Evolutionary conservation across 116 monocot species (phyloP), one percentile per base, ranked within the genome.

Genomic region (Papilionanthe hybrid): DNA sequence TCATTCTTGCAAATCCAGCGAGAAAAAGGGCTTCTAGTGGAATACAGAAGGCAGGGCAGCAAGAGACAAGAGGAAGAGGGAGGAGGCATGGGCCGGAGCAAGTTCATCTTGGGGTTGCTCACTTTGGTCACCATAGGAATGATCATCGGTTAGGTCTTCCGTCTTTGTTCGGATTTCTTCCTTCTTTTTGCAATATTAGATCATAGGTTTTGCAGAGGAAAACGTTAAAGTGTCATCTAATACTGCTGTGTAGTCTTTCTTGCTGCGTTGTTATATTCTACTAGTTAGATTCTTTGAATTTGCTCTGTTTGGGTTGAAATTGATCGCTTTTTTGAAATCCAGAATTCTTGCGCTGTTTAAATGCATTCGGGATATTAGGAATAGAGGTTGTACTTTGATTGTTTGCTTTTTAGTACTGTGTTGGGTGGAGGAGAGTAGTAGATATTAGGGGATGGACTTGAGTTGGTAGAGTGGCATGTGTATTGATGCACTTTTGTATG

Each of bases 91-190:
- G 73, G 48, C 9, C 45, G 78, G 45, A 78, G 74, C 67, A 80
- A 77, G 57, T 81, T 81, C 78, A 60, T 81, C 63, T 56, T 83
- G 28, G 83, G 81, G 30, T 77, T 87, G 47, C 84, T 87, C 79
- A 84, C 84, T 44, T 79, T 87, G 60, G 67, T 87, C 74, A 81
- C 87, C 53, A 42, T 87, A 69, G 87, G 84, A 7, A 87, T 87
- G 87, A 87, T 87, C 65, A 81, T 87, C 49, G 87, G 87, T 87
- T 60, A 71, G n/a, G 68, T 56, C 29, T 68, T 17, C 29, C 57
- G 18, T 30, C 15, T 28, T n/a, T 23, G 25, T 57, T 4, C 19
- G 20, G 69, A 44, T 53, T 42, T 73, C 25, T 28, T 55, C 23
- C 44, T 30, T 72, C n/a, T n/a, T 44, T 55, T 32, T 30, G 60